Conservation (phyloP, 1,284 basidiomycete genomes). For the Tremellales sp. region DNA sequence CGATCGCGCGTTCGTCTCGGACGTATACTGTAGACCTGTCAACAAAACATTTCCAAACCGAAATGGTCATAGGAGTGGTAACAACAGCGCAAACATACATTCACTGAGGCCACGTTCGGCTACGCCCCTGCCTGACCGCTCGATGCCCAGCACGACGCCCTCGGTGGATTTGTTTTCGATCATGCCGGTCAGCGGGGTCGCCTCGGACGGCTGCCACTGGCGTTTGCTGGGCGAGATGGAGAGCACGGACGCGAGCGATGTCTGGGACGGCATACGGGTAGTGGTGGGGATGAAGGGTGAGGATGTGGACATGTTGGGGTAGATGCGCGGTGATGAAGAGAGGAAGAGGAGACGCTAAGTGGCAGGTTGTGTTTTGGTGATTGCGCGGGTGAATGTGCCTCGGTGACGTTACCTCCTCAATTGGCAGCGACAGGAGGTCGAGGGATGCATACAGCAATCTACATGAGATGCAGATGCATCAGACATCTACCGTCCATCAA, state of each 20-base stretch:
- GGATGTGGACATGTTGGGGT: not conserved
- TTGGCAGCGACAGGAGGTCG: too few species aligned
- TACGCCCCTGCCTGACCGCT: not conserved
- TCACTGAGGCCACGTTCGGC: not conserved
- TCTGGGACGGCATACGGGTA: not conserved
- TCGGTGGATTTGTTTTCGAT: not conserved
- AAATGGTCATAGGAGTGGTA: not conserved
- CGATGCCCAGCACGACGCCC: not conserved
- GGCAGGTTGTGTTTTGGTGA: not conserved
- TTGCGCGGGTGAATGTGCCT: too few species aligned
- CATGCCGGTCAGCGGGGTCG: not conserved
- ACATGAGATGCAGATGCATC: too few species aligned
- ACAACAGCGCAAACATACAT: not conserved
- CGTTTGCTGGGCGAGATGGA: not conserved
- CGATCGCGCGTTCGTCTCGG: not conserved
- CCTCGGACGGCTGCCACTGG: not conserved
- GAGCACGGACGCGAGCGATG: not conserved
- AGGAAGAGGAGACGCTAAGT: not conserved
- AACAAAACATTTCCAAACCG: not conserved
- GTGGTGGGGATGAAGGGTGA: not conserved
- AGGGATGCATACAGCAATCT: too few species aligned
- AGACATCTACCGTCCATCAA: too few species aligned
- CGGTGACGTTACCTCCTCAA: too few species aligned
- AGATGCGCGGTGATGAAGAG: not conserved
- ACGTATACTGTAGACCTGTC: constrained; percentile 1